These are phyloP conservation scores for Chlorella sorokiniana DNA, from an alignment of 139 green algal genomes.

Conservation along the genomic window DNA sequence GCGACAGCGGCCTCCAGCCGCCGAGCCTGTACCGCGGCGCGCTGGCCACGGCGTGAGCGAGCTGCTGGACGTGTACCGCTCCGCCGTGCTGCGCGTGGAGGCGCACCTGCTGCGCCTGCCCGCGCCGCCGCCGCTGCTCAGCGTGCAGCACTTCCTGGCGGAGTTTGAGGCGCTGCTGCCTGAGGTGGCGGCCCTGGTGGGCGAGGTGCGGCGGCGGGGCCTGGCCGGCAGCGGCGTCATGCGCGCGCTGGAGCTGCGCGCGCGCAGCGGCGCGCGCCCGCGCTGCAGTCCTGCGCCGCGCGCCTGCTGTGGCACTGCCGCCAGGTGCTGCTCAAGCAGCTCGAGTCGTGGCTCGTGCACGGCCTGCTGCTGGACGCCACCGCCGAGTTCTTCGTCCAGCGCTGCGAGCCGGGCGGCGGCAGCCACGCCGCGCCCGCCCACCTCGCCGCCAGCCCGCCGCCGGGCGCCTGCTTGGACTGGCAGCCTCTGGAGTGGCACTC, in stretches of 20 bases:
- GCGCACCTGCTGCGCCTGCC: slow-evolving; percentile 52
- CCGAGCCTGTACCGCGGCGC: slow-evolving; percentile 67
- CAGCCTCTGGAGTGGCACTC: slow-evolving; percentile 64
- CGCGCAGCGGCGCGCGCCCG: slow-evolving; percentile 67
- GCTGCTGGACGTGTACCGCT: slow-evolving; percentile 81
- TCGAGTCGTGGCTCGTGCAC: slow-evolving; percentile 87
- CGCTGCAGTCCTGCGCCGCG: slow-evolving; percentile 68
- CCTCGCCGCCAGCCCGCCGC: not conserved
- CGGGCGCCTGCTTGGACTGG: slow-evolving; percentile 7
- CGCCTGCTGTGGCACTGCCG: slow-evolving; percentile 90
- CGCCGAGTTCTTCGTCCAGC: slow-evolving; percentile 87
- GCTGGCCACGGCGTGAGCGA: slow-evolving; percentile 77
- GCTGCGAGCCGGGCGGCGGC: not conserved
- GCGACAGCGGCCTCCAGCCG: not conserved
- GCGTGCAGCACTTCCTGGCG: slow-evolving; percentile 66
- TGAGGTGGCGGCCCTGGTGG: slow-evolving; percentile 63
- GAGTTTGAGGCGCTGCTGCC: slow-evolving; percentile 75
- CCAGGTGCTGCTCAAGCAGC: slow-evolving; percentile 83
- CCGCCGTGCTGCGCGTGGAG: slow-evolving; percentile 71
- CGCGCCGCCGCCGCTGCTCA: slow-evolving; percentile 50
- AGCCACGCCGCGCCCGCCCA: not conserved
- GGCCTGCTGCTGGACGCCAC: slow-evolving; percentile 74
- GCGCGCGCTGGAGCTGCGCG: slow-evolving; percentile 50
- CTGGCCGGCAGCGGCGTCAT: slow-evolving; percentile 62
- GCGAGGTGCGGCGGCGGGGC: slow-evolving; percentile 40